Percentiles rank a stretch among this genome's conserved stretches.
These are phyloP conservation scores for Penicillium manginii DNA, from an alignment of 495 filamentous ascomycete species.

Conservation along the genomic window DNA sequence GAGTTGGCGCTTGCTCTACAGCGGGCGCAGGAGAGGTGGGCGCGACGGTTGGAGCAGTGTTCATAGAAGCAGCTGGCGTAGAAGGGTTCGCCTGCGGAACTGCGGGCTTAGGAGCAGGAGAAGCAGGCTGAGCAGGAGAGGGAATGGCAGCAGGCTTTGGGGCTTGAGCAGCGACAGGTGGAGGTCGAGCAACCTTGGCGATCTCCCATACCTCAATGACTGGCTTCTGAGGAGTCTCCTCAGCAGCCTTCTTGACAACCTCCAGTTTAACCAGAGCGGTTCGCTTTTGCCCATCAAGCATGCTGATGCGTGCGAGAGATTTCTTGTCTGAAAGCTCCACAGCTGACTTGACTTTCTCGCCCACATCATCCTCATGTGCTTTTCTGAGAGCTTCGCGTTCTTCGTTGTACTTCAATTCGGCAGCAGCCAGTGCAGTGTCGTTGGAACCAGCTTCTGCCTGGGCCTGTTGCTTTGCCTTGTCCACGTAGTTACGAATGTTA, in stretches of 20 bases:
- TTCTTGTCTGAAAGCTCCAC: constrained; percentile 61
- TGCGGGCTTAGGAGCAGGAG: constrained; percentile 29
- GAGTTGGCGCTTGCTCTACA: constrained; percentile 13
- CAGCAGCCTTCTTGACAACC: constrained; percentile 76
- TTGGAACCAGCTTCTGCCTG: constrained; percentile 24
- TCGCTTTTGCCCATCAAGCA: constrained; percentile 73
- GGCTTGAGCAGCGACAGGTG: constrained; percentile 42
- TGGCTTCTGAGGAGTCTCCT: constrained; percentile 78
- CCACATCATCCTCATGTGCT: constrained; percentile 46
- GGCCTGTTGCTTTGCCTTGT: constrained; percentile 48
- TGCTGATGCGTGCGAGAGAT: constrained; percentile 71
- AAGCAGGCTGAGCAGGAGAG: constrained; percentile 32
- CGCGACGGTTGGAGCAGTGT: constrained; percentile 9
- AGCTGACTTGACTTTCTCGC: constrained; percentile 49
- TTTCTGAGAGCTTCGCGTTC: constrained; percentile 68
- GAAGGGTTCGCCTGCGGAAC: constrained; percentile 5
- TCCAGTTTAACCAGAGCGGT: constrained; percentile 70
- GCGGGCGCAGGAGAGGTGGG: constrained; percentile 24
- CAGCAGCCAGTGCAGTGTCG: constrained; percentile 34
- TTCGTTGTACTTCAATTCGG: constrained; percentile 55
- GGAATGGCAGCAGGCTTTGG: constrained; percentile 38
- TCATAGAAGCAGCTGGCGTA: constrained; percentile 18
- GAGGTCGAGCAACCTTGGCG: constrained; percentile 70
- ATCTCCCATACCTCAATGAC: constrained; percentile 85
- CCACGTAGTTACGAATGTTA: constrained; percentile 66